Base-by-base conservation (phyloP, 331 rosid genomes). In the Malus hybrid region DNA sequence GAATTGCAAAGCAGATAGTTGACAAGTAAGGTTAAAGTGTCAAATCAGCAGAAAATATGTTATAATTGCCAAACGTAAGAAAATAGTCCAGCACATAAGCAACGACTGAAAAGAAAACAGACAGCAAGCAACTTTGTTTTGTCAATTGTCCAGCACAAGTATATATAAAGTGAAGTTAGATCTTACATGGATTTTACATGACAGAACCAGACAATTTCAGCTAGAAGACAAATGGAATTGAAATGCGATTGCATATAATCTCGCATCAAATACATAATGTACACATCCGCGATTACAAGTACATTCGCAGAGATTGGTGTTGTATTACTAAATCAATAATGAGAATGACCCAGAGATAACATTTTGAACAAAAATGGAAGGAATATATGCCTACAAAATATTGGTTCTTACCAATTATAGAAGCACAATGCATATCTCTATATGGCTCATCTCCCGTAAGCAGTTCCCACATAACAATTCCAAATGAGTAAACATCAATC, bases 401-500 rank as follows among this genome's bases (percentile, higher is more conserved):
- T 68, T 66, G 57, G 74, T 50, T 42, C 99, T 84, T 85, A 95
- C 99, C 99, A 70, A 95, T 95, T 82, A 95, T 90, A 68, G 99
- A 92, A 80, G 99, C 97, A 79, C 98, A 95, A 81, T 95, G 99
- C 98, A 95, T 80, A 76, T 90, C 97, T 55, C 93, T 86, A 84
- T 95, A 95, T 39, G 99, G 99, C 84, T 95, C 99, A 72, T 90
- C 89, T 18, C 99, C 99, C 0, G 99, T 95, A 71, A 95, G 98
- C 80, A 95, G 63, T 78, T 95, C 99, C 99, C 99, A 95, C 99
- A 95, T 92, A 71, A 92, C 99, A 79, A 95, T 92, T 73, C 98
- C 99, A 11, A 92, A 95, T 29, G 99, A 95, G 86, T 95, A 95
- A 63, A 95, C 98, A 84, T 95, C 99, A 75, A 95, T 92, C 99